phyloP scores from a whole-genome alignment of 1,139 yeast genomes.

The Candida tunisiensis region DNA sequence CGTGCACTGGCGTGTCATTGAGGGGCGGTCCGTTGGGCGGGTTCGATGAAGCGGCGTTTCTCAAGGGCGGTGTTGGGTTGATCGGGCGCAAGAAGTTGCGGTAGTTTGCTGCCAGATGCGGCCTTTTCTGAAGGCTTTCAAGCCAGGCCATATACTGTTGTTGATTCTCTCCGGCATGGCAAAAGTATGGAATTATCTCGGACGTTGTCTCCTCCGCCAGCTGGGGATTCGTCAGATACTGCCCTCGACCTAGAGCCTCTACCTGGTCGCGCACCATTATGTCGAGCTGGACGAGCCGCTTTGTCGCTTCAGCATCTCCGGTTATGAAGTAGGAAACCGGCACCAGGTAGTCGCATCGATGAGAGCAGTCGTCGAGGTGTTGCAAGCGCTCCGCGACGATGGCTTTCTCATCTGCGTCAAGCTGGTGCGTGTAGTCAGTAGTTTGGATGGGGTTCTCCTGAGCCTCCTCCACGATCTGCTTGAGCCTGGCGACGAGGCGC shows the following conservation, averaged over 20 bases:
- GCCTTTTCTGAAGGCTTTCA: too few species aligned
- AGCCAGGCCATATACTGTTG: too few species aligned
- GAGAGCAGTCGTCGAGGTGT: constrained; percentile 42
- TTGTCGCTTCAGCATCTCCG: constrained; percentile 55
- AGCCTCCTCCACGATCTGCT: too few species aligned
- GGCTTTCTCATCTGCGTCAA: constrained; percentile 46
- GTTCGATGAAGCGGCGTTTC: too few species aligned
- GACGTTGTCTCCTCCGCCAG: constrained; percentile 50
- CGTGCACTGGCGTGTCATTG: too few species aligned
- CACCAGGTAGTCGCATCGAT: constrained; percentile 54
- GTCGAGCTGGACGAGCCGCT: constrained; percentile 58
- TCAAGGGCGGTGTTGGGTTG: too few species aligned
- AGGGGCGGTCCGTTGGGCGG: too few species aligned
- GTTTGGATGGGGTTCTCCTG: too few species aligned
- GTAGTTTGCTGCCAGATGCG: too few species aligned
- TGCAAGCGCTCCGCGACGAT: constrained; percentile 41
- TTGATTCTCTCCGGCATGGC: constrained; percentile 44
- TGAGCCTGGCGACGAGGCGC: too few species aligned
- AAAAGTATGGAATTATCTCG: constrained; percentile 60
- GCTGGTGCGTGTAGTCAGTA: constrained; percentile 25
- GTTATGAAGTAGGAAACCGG: constrained; percentile 63
- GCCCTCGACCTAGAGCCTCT: constrained; percentile 45
- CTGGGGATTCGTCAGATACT: constrained; percentile 49
- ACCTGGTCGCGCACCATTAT: constrained; percentile 62
- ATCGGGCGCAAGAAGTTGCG: too few species aligned